Evolutionary conservation across 2,329 filamentous ascomycete species (phyloP), one percentile per base, ranked within the genome.

Genomic region (Penicillium concentricum): DNA sequence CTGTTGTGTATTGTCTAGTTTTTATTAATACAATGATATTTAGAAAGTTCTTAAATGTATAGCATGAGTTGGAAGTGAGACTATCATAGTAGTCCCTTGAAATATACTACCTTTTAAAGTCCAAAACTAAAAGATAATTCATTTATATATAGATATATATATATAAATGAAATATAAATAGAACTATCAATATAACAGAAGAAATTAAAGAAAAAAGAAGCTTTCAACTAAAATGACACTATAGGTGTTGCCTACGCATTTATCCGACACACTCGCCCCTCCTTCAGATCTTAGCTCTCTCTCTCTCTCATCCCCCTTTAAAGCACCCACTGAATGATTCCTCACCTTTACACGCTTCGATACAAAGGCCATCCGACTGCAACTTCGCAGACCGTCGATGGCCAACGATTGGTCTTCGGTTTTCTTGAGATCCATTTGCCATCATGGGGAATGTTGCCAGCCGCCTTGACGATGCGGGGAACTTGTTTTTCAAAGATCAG

Each of bases 371-470:
- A 59, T 69, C 65, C 50, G 59, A 65, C 63, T 58, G 58, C 63
- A 60, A 61, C 53, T 56, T 58, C 64, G 60, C 64, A 63, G 63
- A 62, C 64, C 57, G 67, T 71, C 70, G 69, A 73, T 74, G 71
- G 66, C 67, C 64, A 46, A 39, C 38, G 20, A 62, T 56, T 53
- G 66, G 57, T 64, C 56, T 64, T 56, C 62, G n/a, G n/a, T n/a
- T 66, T 62, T 66, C 62, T 60, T 67, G 61, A 69, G 56, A 69
- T 61, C 60, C 43, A 20, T 64, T 55, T 54, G 44, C 75, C 78
- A 84, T 77, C 75, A 99, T 99, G 94, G 94, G 94, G 72, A 92
- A 89, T 80, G 87, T 97, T 77, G 88, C 86, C 75, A 97, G 92
- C 82, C 89, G 87, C 77, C 87, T 88, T 69, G 92, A 96, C 69